Conservation (phyloP, 768 basidiomycete species). For the Lentinula lateritia region DNA sequence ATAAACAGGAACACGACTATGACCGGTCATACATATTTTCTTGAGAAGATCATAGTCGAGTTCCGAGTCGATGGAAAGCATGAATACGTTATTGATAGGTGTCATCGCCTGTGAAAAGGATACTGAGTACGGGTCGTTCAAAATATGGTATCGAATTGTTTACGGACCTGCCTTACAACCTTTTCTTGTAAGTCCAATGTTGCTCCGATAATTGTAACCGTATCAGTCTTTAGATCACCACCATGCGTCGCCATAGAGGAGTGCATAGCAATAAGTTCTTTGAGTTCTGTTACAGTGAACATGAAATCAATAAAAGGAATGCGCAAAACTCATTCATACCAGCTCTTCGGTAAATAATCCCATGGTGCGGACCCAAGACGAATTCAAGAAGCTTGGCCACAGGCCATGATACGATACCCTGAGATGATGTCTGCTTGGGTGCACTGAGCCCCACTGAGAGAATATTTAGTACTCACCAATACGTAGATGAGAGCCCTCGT, state of each 20-base stretch:
- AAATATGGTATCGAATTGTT: neutral
- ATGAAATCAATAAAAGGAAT: neutral
- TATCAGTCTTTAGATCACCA: constrained; percentile 83
- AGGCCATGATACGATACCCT: constrained; percentile 81
- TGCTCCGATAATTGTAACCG: constrained; percentile 85
- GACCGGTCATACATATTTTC: constrained; percentile 72
- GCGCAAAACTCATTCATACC: constrained; percentile 24
- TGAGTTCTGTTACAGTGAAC: constrained; percentile 48
- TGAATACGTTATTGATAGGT: constrained; percentile 73
- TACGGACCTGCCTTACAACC: constrained; percentile 57
- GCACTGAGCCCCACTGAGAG: too few relatives aligned
- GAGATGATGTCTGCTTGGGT: neutral
- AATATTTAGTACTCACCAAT: constrained; percentile 38
- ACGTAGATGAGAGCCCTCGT: constrained; percentile 64
- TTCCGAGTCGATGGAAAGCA: constrained; percentile 80
- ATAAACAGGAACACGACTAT: constrained; percentile 80
- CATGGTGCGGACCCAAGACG: constrained; percentile 77
- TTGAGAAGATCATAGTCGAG: constrained; percentile 78
- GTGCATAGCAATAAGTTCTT: constrained; percentile 89
- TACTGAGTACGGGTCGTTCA: too few relatives aligned
- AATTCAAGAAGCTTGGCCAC: constrained; percentile 78
- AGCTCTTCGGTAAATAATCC: constrained; percentile 83
- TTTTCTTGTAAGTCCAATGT: constrained; percentile 89
- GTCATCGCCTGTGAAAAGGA: constrained; percentile 38
- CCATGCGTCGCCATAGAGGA: constrained; percentile 66